Evolutionary conservation across 1,139 yeast species (phyloP).

Genomic region (Nematodospora anomalae): DNA sequence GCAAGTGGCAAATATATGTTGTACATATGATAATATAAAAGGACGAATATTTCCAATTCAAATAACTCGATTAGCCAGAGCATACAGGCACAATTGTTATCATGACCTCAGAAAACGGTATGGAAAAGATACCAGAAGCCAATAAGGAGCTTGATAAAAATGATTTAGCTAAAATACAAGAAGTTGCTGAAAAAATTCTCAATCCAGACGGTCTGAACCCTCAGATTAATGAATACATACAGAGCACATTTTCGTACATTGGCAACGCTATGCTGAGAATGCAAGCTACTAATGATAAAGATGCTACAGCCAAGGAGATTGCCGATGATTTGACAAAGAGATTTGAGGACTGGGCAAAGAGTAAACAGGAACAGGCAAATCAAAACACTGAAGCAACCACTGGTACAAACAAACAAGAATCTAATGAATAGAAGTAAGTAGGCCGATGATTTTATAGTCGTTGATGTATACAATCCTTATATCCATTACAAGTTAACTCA

Average conservation of each 20-base stretch:
- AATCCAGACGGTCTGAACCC: constrained; percentile 34
- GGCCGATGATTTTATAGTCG: constrained; percentile 1
- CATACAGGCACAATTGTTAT: no score
- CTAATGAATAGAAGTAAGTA: background rate
- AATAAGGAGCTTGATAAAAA: constrained; percentile 6
- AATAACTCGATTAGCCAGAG: no score
- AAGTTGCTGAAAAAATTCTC: constrained; percentile 21
- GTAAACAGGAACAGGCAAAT: constrained; percentile 13
- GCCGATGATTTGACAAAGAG: constrained; percentile 36
- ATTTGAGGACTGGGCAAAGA: constrained; percentile 31
- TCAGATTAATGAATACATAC: constrained; percentile 26
- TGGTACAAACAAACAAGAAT: constrained; percentile 4
- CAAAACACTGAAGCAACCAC: background rate
- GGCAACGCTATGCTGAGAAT: constrained; percentile 29
- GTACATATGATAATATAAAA: constrained; percentile 1
- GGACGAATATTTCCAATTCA: background rate
- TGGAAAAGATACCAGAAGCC: constrained; percentile 3
- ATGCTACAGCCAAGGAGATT: constrained; percentile 38
- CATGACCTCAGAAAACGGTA: constrained; percentile 2
- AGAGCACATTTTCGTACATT: constrained; percentile 31
- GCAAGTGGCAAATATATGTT: constrained; percentile 2
- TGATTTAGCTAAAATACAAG: constrained; percentile 16
- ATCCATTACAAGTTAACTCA: constrained; percentile 47
- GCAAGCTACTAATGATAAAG: constrained; percentile 32
- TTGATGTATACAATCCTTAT: constrained; percentile 54